Percentiles rank a stretch among this genome's conserved stretches.
Conservation (phyloP, 768 basidiomycete species). For the Russula sp. region DNA sequence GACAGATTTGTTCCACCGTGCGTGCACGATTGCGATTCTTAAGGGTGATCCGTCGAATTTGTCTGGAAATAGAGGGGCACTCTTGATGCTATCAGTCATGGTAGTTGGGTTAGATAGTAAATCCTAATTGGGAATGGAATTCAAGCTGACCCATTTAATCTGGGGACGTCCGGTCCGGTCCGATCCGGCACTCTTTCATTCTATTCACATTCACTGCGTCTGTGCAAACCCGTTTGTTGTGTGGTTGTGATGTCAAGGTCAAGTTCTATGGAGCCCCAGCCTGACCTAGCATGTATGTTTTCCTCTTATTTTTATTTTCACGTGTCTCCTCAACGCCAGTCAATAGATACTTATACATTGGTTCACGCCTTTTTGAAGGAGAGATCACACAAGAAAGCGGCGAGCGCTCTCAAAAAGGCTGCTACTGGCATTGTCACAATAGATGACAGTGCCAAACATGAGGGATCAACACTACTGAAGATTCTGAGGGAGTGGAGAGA, state of each 20-base stretch:
- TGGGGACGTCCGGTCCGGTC: slow-evolving; percentile 3
- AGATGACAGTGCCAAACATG: slow-evolving; percentile 44
- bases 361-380: slow-evolving; percentile 69
- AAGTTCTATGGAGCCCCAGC: not conserved
- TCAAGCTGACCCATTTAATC: not conserved
- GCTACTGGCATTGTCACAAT: slow-evolving; percentile 56
- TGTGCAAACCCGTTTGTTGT: not conserved
- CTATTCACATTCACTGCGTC: no score
- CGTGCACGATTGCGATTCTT: slow-evolving; percentile 90
- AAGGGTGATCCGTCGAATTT: slow-evolving; percentile 74
- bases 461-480: slow-evolving; percentile 54
- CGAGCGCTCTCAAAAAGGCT: slow-evolving; percentile 67
- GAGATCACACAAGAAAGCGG: slow-evolving; percentile 62
- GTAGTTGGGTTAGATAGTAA: not conserved
- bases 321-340: not conserved
- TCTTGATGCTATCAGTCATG: slow-evolving; percentile 61
- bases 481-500: slow-evolving; percentile 63
- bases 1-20: slow-evolving; percentile 89
- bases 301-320: not conserved
- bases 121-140: no score
- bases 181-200: no score
- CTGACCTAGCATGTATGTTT: slow-evolving; percentile 9
- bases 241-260: not conserved
- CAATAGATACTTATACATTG: slow-evolving; percentile 64
- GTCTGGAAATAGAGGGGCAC: slow-evolving; percentile 52